Evolutionary conservation across 805 yeast species (phyloP), one percentile per base, ranked within the genome.

Genomic region (Spencermartinsiella europaea): DNA sequence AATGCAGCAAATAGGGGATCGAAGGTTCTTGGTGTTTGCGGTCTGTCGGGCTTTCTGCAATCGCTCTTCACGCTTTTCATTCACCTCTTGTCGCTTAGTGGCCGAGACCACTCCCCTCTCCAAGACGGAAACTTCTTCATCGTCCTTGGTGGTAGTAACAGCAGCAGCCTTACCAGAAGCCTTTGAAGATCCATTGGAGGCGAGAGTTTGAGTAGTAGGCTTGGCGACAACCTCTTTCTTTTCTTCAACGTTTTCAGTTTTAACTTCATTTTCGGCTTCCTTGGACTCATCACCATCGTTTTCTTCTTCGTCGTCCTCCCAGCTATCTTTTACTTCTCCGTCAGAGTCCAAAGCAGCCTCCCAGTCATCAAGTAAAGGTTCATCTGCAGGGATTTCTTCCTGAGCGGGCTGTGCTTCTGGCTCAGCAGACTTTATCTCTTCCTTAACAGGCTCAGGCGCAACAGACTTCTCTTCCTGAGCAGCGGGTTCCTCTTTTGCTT

Each of bases 1-100:
- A 62, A 93, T 93, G 84, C 96, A 89, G 70, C 99, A 93, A 66
- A 93, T 93, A 54, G 99, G 99, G 54, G 99, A 93, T 71, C 99
- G 95, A 63, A 93, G 71, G 61, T 93, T 80, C 50, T 68, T 69
- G 35, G 72, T 72, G 20, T 59, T 53, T 21, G 71, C 68, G 12
- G 53, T 52, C 3, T 64, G 67, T 38, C 62, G 48, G 2, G 74
- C 73, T 48, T 63, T 64, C 42, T 57, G 57, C 40, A 54, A 58
- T 40, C 65, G 69, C 46, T 61, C 64, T 50, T 59, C 67, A 22
- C 67, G 70, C 58, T 59, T 64, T 56, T 55, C 77, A 37, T 68
- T 55, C 34, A 66, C 71, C 46, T 67, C 72, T 37, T 59, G 67
- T 61, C 55, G 69, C 44, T 68, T 64, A 31, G 61, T 69, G 31